Evolutionary conservation across 768 basidiomycete genomes (phyloP).

Genomic region (Tricholoma matsutake): DNA sequence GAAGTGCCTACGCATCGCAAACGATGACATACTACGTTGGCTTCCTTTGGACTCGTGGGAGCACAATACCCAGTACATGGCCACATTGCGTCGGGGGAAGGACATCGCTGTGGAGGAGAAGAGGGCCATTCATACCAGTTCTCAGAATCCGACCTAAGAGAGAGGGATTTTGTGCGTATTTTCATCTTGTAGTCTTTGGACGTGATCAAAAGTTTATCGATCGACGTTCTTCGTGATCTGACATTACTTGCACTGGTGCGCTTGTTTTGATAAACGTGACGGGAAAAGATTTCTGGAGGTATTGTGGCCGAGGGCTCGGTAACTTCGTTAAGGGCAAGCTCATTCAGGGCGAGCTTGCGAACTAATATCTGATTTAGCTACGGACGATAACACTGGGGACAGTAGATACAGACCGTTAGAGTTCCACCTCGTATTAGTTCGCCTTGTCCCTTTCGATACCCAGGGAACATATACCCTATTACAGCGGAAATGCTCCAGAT

Average conservation of each 20-base stretch:
- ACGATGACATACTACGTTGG: constrained; percentile 32
- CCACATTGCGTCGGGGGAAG: constrained; percentile 31
- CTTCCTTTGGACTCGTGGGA: constrained; percentile 11
- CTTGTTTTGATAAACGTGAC: constrained; percentile 25
- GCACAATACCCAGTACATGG: constrained; percentile 31
- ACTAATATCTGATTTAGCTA: constrained; percentile 7
- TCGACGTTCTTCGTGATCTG: constrained; percentile 17
- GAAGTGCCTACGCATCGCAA: background rate
- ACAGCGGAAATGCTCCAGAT: constrained; percentile 41
- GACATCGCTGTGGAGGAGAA: constrained; percentile 20
- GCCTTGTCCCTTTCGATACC: constrained; percentile 39
- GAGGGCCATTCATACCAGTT: constrained; percentile 16
- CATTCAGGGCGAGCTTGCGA: constrained; percentile 15
- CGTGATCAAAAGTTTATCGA: constrained; percentile 17
- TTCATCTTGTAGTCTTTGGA: constrained; percentile 10
- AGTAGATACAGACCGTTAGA: constrained; percentile 22
- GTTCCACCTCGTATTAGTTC: constrained; percentile 32
- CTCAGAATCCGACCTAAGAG: constrained; percentile 18
- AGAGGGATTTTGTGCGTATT: constrained; percentile 6
- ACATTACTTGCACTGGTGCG: constrained; percentile 18
- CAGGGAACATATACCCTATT: constrained; percentile 47
- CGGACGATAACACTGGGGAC: background rate
- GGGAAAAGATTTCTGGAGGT: constrained; percentile 8
- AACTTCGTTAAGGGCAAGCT: background rate
- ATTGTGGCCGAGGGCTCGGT: background rate